Percentiles rank a stretch among this genome's conserved stretches.
These are phyloP conservation scores for Abrus precatorius DNA, from an alignment of 306 rosid species.

Conservation along the genomic window DNA sequence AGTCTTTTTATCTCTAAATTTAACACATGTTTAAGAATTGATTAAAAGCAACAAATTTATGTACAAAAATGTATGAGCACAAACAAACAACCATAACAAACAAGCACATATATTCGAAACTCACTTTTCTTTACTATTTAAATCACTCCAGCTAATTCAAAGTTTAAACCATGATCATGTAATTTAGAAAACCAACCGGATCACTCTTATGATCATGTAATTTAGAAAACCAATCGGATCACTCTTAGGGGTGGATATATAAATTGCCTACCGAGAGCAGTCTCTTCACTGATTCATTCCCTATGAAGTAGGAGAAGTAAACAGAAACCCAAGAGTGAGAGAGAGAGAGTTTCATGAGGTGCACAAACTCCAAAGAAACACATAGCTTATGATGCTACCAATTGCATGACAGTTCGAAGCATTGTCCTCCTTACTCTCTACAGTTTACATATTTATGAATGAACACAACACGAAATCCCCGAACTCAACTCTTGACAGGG, in stretches of 20 bases:
- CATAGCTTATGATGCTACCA: constrained; percentile 30
- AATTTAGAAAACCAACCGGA: not conserved
- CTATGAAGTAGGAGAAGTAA: constrained; percentile 46
- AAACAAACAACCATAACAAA: too few species aligned
- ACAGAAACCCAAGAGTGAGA: not conserved
- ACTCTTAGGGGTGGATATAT: not conserved
- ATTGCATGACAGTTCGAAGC: constrained; percentile 46
- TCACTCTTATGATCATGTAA: not conserved
- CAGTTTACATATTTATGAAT: constrained; percentile 43
- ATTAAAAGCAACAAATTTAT: not conserved
- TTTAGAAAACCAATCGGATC: not conserved
- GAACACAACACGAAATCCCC: constrained; percentile 44
- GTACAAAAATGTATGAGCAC: too few species aligned
- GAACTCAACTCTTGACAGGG: constrained; percentile 42
- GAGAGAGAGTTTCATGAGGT: not conserved
- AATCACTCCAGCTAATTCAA: not conserved
- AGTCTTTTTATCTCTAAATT: not conserved
- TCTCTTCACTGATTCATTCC: constrained; percentile 39
- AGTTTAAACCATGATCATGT: not conserved
- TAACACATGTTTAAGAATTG: not conserved
- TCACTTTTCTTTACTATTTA: not conserved
- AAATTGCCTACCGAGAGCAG: not conserved
- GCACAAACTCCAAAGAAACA: constrained; percentile 52
- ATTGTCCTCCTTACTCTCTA: constrained; percentile 38
- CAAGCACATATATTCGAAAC: not conserved